These are phyloP conservation scores for Phytomonas francai DNA, from an alignment of 208 protist genomes.

Conservation along the genomic window DNA sequence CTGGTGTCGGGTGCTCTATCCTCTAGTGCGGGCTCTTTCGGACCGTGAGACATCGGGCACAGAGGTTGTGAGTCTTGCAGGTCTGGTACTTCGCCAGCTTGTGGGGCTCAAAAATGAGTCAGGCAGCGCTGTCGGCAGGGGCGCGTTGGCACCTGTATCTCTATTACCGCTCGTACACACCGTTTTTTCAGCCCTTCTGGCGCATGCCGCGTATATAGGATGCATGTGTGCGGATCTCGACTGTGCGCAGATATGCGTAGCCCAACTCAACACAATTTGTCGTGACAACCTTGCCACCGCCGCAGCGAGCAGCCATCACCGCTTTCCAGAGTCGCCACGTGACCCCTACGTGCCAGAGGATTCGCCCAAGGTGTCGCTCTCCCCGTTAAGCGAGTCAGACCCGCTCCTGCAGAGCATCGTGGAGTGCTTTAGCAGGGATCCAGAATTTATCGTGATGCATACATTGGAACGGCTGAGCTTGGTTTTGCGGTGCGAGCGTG, in stretches of 20 bases:
- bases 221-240: conserved; percentile 70
- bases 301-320: conserved; percentile 1
- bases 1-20: conserved; percentile 63
- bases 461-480: conserved; percentile 49
- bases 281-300: conserved; percentile 27
- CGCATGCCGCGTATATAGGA: conserved; percentile 64
- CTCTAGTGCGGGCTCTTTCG: conserved; percentile 48
- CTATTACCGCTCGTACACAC: conserved; percentile 26
- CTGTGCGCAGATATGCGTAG: conserved; percentile 62
- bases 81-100: conserved; percentile 66
- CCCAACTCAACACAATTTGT: conserved; percentile 67
- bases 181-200: conserved; percentile 48
- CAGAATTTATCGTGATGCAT: conserved; percentile 27
- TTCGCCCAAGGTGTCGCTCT: neutral
- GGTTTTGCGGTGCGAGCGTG: conserved; percentile 48
- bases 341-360: conserved; percentile 7
- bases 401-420: conserved; percentile 27
- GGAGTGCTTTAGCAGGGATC: conserved; percentile 13
- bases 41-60: conserved; percentile 31
- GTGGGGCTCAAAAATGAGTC: conserved; percentile 34
- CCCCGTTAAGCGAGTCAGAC: conserved; percentile 7
- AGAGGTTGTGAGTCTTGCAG: conserved; percentile 62
- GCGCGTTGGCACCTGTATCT: conserved; percentile 12
- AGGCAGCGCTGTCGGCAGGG: conserved; percentile 19
- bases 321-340: conserved; percentile 5